Conservation (phyloP, 768 basidiomycete genomes). For the Suillus lakei region DNA sequence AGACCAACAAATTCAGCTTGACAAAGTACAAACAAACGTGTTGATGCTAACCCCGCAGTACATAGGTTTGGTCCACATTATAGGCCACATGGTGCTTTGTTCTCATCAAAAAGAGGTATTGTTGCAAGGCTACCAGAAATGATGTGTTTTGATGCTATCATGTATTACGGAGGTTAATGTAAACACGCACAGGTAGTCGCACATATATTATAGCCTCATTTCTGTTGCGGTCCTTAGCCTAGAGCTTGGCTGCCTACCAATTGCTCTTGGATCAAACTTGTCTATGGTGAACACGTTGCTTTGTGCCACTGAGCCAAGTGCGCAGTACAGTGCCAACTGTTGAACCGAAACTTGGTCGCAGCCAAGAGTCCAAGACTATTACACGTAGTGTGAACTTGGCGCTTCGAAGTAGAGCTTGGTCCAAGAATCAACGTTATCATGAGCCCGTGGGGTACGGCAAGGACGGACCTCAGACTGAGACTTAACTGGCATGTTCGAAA, state of each 20-base stretch:
- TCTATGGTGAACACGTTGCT: neutral
- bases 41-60: no score
- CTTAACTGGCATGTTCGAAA: neutral
- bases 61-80: no score
- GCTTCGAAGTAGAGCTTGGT: neutral
- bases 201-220: no score
- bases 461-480: neutral
- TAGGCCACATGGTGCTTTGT: no score
- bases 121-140: neutral
- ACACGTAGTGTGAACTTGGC: slow-evolving; percentile 5
- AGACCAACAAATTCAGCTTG: no score
- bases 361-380: slow-evolving; percentile 5
- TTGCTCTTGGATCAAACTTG: neutral
- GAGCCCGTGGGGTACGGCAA: neutral
- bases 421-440: neutral
- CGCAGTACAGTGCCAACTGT: no score
- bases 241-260: neutral
- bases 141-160: slow-evolving; percentile 4
- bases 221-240: no score
- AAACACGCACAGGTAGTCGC: neutral
- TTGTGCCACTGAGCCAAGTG: neutral
- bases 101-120: neutral
- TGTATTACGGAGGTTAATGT: neutral
- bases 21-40: no score
- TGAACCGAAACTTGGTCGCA: neutral